A percentile compares a stretch with the other conserved stretches of the same genome.
Conservation (phyloP, 208 protist species). For the Naegleria gruberi region DNA sequence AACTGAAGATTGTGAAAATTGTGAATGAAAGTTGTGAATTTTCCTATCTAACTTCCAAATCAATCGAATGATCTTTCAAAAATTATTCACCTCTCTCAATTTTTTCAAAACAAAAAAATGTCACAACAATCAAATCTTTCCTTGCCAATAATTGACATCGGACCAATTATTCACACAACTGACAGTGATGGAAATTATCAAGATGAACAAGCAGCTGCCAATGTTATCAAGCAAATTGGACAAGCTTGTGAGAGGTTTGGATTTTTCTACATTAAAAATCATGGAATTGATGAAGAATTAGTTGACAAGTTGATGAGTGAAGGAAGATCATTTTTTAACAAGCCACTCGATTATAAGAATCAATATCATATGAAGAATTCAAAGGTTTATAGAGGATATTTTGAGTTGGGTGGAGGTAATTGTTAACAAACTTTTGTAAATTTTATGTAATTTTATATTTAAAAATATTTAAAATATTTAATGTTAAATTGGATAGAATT, state of each 20-base stretch:
- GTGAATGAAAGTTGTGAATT: too few species aligned
- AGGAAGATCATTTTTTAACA: conserved; percentile 51
- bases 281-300: conserved; percentile 49
- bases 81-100: too few species aligned
- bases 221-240: conserved; percentile 39
- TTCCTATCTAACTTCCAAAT: too few species aligned
- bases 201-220: background rate
- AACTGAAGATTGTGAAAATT: too few species aligned
- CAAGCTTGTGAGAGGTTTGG: conserved; percentile 59
- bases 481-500: conserved; percentile 26
- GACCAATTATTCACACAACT: background rate
- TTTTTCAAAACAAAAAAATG: too few species aligned
- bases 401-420: conserved; percentile 47
- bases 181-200: background rate
- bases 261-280: conserved; percentile 67
- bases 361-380: conserved; percentile 49
- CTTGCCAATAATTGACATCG: background rate
- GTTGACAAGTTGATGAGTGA: conserved; percentile 46
- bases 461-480: conserved; percentile 34
- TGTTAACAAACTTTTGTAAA: conserved; percentile 23
- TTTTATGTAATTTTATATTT: too few species aligned
- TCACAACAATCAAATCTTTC: background rate
- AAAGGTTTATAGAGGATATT: conserved; percentile 51
- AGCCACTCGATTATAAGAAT: conserved; percentile 55
- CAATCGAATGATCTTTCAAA: too few species aligned